A percentile compares a stretch with the other conserved stretches of the same genome.
Conservation (phyloP, 1,284 basidiomycete genomes). For the Ceratobasidium sp. region DNA sequence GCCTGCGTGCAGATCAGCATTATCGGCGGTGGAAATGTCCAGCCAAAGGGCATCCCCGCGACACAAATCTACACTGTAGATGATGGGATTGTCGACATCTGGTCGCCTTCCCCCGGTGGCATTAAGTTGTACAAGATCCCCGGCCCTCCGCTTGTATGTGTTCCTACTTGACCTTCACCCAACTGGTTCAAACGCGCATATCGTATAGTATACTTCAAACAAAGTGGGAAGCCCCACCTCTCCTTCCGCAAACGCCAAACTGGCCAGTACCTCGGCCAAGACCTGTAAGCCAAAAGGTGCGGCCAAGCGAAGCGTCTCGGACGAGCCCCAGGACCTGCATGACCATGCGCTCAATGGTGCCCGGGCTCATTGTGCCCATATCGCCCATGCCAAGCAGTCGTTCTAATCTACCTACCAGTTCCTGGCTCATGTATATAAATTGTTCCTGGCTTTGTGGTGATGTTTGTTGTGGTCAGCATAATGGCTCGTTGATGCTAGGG, state of each 20-base stretch:
- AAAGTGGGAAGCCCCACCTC: conserved; percentile 43
- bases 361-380: conserved; percentile 20
- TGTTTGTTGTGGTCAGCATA: too few species aligned
- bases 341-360: conserved; percentile 12
- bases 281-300: conserved; percentile 24
- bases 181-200: conserved; percentile 5
- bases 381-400: background rate
- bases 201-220: conserved; percentile 11
- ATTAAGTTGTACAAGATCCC: conserved; percentile 31
- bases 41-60: conserved; percentile 15
- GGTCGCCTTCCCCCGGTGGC: background rate
- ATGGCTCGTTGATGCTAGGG: background rate
- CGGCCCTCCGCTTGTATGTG: conserved; percentile 25
- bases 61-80: conserved; percentile 27
- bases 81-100: conserved; percentile 36
- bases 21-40: conserved; percentile 55
- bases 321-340: conserved; percentile 16
- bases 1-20: conserved; percentile 71
- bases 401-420: background rate
- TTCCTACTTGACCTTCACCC: background rate
- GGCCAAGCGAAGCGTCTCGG: conserved; percentile 2
- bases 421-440: background rate
- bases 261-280: background rate
- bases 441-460: background rate
- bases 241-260: background rate